Evolutionary conservation across 257 asterid species (phyloP).

Genomic region (Lavandula angustifolia): DNA sequence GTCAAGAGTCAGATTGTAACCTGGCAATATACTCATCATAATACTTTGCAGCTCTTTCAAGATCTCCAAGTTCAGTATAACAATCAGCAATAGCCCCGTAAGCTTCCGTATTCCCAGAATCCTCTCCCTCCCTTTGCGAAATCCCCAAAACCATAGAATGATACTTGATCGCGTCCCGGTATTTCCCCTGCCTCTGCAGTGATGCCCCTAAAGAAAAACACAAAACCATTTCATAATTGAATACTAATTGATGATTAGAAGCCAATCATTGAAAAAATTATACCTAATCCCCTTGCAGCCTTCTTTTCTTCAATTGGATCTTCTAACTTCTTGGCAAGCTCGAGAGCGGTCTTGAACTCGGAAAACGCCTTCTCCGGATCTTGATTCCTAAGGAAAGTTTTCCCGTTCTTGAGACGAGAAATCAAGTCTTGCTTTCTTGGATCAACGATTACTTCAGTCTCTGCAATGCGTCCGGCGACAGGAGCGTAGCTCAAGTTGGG

Average conservation of each 20-base stretch:
- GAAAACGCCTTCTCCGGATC: constrained; percentile 73
- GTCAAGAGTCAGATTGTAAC: constrained; percentile 81
- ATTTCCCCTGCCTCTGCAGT: constrained; percentile 88
- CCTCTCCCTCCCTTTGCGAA: constrained; percentile 82
- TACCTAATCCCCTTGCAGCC: constrained; percentile 99
- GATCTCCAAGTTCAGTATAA: constrained; percentile 90
- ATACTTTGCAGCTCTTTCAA: constrained; percentile 87
- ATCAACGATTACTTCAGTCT: constrained; percentile 85
- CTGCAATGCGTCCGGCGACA: constrained; percentile 68
- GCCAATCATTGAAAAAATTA: neutral
- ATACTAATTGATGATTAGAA: neutral
- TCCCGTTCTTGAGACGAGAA: constrained; percentile 77
- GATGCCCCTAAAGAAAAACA: constrained; percentile 72
- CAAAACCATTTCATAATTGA: neutral
- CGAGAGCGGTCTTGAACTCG: constrained; percentile 87
- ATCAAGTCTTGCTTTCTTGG: constrained; percentile 76
- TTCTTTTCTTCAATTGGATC: constrained; percentile 92
- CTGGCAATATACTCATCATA: constrained; percentile 86
- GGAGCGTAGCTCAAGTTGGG: constrained; percentile 96
- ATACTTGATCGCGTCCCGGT: constrained; percentile 79
- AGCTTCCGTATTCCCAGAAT: constrained; percentile 93
- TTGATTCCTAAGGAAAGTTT: constrained; percentile 79
- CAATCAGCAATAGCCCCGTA: constrained; percentile 98
- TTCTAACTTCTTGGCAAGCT: constrained; percentile 72
- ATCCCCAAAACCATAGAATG: constrained; percentile 80